Evolutionary conservation across 2,329 filamentous ascomycete genomes (phyloP), one percentile per base, ranked within the genome.

Genomic region (Penicillium fuscoglaucum): DNA sequence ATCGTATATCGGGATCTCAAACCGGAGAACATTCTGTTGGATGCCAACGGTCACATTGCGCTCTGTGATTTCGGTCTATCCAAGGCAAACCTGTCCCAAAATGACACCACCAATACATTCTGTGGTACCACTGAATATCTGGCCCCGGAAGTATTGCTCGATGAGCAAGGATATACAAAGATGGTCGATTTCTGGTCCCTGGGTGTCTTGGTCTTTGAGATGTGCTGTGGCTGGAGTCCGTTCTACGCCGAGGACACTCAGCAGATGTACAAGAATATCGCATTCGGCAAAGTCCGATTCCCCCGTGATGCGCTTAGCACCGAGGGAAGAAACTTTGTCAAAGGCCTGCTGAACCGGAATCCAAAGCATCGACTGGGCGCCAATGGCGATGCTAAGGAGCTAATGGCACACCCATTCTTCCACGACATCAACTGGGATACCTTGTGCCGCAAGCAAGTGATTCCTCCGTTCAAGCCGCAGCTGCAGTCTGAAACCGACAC

Each of bases 251-350:
- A 99, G 72, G 95, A 99, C 72, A 99, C 95, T 0, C 95, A 99
- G 77, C 95, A 99, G 76, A 99, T 99, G 95, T 99, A 99, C 82
- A 99, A 99, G 82, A 99, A 99, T 79, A 99, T 99, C 73, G 95
- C 95, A 0, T 99, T 99, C 72, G 95, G 95, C 73, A 99, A 99
- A 74, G 95, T 99, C 58, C 85, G 95, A 61, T 99, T 99, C 75
- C 95, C 95, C 8, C 86, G 93, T 65, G 95, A 99, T 75, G 96
- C 95, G 1, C 81, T 99, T 33, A 97, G 92, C 61, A 89, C 92
- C 41, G 95, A 99, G 76, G 95, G 95, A 59, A 87, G 95, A 59
- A 98, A 96, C 77, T 99, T 99, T 70, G 95, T 99, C 72, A 99
- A 99, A 81, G 95, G 95, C 21, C 80, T 99, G 61, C 84, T 99